Percentiles rank a stretch among this genome's conserved stretches.
These are phyloP conservation scores for Ustilago crameri DNA, from an alignment of 1,284 basidiomycete species.

Conservation along the genomic window DNA sequence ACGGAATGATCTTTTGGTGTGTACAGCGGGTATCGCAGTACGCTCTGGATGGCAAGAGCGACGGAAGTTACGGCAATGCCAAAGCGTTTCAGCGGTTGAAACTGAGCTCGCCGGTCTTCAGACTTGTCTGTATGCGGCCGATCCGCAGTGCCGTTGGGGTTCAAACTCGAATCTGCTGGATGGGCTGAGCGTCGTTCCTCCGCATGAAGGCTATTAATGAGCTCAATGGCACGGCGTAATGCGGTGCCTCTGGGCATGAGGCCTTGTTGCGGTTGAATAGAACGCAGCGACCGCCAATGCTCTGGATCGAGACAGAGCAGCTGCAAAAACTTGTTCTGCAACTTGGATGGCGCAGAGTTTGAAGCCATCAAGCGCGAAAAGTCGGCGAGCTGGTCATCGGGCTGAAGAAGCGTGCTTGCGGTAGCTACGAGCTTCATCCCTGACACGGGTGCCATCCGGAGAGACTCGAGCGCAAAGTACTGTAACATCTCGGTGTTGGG, in stretches of 20 bases:
- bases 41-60: slow-evolving; percentile 14
- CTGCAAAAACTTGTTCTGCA: slow-evolving; percentile 40
- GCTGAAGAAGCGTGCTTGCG: slow-evolving; percentile 16
- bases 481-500: slow-evolving; percentile 72
- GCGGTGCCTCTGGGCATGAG: slow-evolving; percentile 21
- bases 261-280: slow-evolving; percentile 1
- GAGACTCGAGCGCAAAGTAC: slow-evolving; percentile 73
- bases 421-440: slow-evolving; percentile 42
- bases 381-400: slow-evolving; percentile 16
- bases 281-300: slow-evolving; percentile 57
- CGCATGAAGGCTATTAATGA: slow-evolving; percentile 25
- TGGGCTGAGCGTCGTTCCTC: slow-evolving; percentile 3
- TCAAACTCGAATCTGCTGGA: not conserved
- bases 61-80: slow-evolving; percentile 3
- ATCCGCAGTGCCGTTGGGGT: not conserved
- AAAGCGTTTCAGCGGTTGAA: not conserved
- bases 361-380: slow-evolving; percentile 1
- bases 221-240: slow-evolving; percentile 31
- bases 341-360: slow-evolving; percentile 11
- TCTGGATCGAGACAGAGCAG: slow-evolving; percentile 52
- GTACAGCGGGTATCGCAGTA: slow-evolving; percentile 14
- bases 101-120: not conserved
- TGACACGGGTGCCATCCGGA: slow-evolving; percentile 63
- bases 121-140: not conserved
- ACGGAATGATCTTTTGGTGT: slow-evolving; percentile 9